Evolutionary conservation across 768 basidiomycete genomes (phyloP), one percentile per base, ranked within the genome.

Genomic region (Boletus subcaerulescens): DNA sequence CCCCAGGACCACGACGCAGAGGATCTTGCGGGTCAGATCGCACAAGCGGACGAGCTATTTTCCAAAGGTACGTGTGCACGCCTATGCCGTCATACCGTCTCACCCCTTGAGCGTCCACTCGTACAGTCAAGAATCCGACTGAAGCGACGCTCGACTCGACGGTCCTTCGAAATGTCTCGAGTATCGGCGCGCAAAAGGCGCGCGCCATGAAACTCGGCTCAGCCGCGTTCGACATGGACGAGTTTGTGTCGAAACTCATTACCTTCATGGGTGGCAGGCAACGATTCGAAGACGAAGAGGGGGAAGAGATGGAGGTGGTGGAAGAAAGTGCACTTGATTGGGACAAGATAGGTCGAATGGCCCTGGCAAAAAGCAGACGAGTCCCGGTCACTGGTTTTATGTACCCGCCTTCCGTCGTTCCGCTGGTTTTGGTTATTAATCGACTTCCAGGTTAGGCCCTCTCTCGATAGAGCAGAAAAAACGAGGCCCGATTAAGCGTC

Each of bases 101-200:
- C 18, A 26, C 45, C 20, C 47, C 48, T 45, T 41, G 39, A 49
- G 20, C 39, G 41, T 56, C 40, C 29, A 3, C 20, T n/a, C 35
- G 32, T 43, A 38, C 56, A 87, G 90, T 93, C 52, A 84, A 84
- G 67, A 86, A 85, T 18, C 88, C 93, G 0, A 86, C 89, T 48
- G 93, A 97, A 64, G 95, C 96, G 4, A 87, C 91, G 0, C 80
- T 98, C 12, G 97, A 98, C 70, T 93, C 96, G 0, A 78, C 81
- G 40, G 79, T 95, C 22, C 81, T 98, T 26, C 71, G 89, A 3
- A 82, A 84, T 66, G 84, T 88, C 12, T 87, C 91, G 4, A 87
- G 83, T 56, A 82, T 92, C 62, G 84, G 88, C 42, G 87, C 91
- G 2, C 85, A 87, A 61, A 88, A 95, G 67, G 94, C 94, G n/a